Percentiles rank a stretch among this genome's conserved stretches.
Evolutionary conservation across 352 stramenopile species (phyloP).

Genomic region (Thalassiosira mediterranea): DNA sequence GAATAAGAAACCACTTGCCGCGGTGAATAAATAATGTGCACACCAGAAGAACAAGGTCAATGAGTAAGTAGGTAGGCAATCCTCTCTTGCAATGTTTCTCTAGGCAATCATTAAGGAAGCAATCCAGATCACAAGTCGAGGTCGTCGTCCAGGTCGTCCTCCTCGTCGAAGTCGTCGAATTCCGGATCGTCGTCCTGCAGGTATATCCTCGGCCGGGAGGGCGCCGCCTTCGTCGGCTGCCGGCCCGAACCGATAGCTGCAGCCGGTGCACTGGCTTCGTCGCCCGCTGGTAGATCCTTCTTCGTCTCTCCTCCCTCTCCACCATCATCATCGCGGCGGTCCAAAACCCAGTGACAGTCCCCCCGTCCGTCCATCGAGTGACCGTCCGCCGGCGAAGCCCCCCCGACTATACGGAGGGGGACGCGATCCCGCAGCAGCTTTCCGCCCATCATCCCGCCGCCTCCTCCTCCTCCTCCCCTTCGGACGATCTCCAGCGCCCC

Average conservation of each 20-base stretch:
- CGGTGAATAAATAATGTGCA: too few relatives aligned
- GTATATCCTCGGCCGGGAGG: slow-evolving; percentile 59
- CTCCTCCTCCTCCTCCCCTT: slow-evolving; percentile 21
- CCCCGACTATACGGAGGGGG: slow-evolving; percentile 19
- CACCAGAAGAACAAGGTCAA: too few relatives aligned
- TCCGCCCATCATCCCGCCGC: slow-evolving; percentile 16
- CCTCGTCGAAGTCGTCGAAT: slow-evolving; percentile 80
- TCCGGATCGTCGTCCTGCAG: slow-evolving; percentile 78
- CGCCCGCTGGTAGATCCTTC: slow-evolving; percentile 7
- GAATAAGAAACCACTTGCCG: too few relatives aligned
- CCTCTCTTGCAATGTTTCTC: too few relatives aligned
- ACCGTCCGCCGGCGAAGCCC: neutral
- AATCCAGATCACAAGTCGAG: slow-evolving; percentile 78
- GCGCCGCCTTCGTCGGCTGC: neutral
- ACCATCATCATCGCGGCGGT: slow-evolving; percentile 31
- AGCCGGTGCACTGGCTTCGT: neutral
- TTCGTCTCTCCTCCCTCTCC: slow-evolving; percentile 5
- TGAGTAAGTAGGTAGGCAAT: too few relatives aligned
- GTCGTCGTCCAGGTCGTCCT: slow-evolving; percentile 82
- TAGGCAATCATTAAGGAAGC: too few relatives aligned
- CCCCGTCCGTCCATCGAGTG: slow-evolving; percentile 7
- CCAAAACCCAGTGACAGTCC: slow-evolving; percentile 27
- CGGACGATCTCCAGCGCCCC: slow-evolving; percentile 31
- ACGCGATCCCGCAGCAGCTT: slow-evolving; percentile 50
- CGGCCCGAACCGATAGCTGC: neutral